phyloP scores from a whole-genome alignment of 1,139 yeast genomes.

The Nematodospora anomalae region DNA sequence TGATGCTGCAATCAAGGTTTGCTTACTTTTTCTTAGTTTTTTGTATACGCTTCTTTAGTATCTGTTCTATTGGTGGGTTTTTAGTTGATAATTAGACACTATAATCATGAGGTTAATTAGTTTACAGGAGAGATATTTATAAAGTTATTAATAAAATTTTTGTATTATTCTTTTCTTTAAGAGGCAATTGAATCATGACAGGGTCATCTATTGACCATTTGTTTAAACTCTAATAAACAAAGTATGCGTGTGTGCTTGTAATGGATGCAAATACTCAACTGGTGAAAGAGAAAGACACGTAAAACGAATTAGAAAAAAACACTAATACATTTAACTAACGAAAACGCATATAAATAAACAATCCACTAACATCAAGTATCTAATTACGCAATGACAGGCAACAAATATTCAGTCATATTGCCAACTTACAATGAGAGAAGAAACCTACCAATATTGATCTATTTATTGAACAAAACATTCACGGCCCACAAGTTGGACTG shows the following conservation, averaged over 20 bases:
- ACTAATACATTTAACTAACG: neutral
- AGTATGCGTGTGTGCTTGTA: no score
- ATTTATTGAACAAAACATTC: slow-evolving; percentile 73
- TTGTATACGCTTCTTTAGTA: slow-evolving; percentile 1
- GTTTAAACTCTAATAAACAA: no score
- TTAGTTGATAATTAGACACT: neutral
- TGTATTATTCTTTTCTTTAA: neutral
- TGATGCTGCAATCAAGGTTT: no score
- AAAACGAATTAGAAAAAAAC: slow-evolving; percentile 2
- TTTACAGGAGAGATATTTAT: neutral
- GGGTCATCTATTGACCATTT: no score
- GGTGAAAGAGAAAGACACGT: slow-evolving; percentile 7
- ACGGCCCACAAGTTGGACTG: slow-evolving; percentile 59
- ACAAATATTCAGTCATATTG: slow-evolving; percentile 73
- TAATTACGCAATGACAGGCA: slow-evolving; percentile 18
- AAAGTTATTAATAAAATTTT: neutral
- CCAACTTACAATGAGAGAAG: slow-evolving; percentile 80
- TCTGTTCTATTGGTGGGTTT: neutral
- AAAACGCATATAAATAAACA: neutral
- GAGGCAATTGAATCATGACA: no score
- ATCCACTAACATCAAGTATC: neutral
- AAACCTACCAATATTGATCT: slow-evolving; percentile 69
- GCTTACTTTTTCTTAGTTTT: slow-evolving; percentile 2
- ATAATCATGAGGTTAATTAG: neutral
- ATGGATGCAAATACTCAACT: neutral